A percentile compares a stretch with the other conserved stretches of the same genome.
These are phyloP conservation scores for Lotus japonicus DNA, from an alignment of 306 rosid genomes.

Conservation along the genomic window DNA sequence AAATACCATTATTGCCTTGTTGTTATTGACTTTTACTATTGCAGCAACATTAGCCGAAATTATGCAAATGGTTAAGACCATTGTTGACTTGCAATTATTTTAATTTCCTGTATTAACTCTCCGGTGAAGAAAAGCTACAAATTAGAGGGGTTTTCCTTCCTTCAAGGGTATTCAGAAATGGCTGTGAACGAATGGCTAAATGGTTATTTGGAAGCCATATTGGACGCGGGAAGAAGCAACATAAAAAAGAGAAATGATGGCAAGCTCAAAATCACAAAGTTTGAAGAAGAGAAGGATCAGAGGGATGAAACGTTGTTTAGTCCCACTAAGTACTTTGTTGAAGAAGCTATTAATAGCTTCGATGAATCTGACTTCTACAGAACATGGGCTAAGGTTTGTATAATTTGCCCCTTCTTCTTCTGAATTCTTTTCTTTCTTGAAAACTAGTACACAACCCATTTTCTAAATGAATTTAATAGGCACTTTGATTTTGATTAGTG, in stretches of 20 bases:
- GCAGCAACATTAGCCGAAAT: too few species aligned
- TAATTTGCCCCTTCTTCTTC: not conserved
- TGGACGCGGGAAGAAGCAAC: slow-evolving; percentile 45
- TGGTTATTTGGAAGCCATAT: slow-evolving; percentile 73
- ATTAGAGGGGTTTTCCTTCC: too few species aligned
- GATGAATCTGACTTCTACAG: slow-evolving; percentile 73
- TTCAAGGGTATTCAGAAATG: too few species aligned
- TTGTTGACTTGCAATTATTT: too few species aligned
- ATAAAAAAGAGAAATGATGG: slow-evolving; percentile 30
- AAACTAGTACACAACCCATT: too few species aligned
- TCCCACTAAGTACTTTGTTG: slow-evolving; percentile 69
- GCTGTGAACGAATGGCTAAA: slow-evolving; percentile 71
- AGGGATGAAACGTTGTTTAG: slow-evolving; percentile 42
- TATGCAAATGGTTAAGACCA: too few species aligned
- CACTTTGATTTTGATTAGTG: too few species aligned
- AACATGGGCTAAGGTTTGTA: slow-evolving; percentile 70
- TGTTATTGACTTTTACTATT: too few species aligned
- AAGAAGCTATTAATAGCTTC: slow-evolving; percentile 61
- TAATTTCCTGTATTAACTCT: too few species aligned
- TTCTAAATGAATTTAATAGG: too few species aligned
- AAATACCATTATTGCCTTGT: too few species aligned
- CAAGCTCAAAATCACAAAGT: slow-evolving; percentile 28
- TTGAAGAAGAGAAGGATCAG: slow-evolving; percentile 24
- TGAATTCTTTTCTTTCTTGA: not conserved
- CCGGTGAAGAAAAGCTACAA: too few species aligned